phyloP scores from a whole-genome alignment of 2,329 filamentous ascomycete genomes.

The Monosporascus sp. region DNA sequence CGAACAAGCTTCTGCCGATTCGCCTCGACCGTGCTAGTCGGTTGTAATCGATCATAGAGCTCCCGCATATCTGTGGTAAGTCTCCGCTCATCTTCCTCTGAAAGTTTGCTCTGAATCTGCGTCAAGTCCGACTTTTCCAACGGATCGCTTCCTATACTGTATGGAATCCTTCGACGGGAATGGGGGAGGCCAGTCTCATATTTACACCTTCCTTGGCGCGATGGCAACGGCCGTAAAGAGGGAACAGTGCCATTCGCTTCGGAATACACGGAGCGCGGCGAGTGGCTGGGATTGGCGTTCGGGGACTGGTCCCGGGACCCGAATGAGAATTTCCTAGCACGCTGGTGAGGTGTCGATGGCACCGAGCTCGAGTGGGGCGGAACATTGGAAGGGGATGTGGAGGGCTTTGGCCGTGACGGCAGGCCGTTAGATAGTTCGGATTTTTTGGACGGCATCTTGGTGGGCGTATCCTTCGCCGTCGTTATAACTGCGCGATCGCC shows the following conservation, averaged over 20 bases:
- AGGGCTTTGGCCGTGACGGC: constrained; percentile 18
- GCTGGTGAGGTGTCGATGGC: constrained; percentile 88
- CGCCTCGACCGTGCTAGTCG: constrained; percentile 71
- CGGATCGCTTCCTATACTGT: constrained; percentile 77
- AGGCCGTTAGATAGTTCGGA: constrained; percentile 21
- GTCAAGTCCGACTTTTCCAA: constrained; percentile 66
- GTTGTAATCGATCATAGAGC: constrained; percentile 79
- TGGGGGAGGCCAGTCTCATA: constrained; percentile 84
- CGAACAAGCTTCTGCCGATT: constrained; percentile 70
- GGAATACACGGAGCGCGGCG: constrained; percentile 83
- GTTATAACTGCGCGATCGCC: constrained; percentile 57
- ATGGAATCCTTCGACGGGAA: constrained; percentile 82
- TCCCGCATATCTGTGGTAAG: constrained; percentile 79
- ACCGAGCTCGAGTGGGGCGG: constrained; percentile 78
- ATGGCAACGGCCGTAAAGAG: constrained; percentile 59
- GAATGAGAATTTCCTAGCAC: constrained; percentile 75
- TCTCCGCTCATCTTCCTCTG: constrained; percentile 66
- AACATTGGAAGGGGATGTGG: constrained; percentile 36
- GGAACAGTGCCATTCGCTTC: constrained; percentile 74
- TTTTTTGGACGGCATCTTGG: constrained; percentile 47
- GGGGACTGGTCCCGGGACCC: constrained; percentile 77
- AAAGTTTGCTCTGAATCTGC: constrained; percentile 66
- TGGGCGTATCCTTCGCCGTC: constrained; percentile 42
- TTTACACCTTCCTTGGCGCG: constrained; percentile 62
- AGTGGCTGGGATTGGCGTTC: constrained; percentile 69